Evolutionary conservation across 1,284 basidiomycete genomes (phyloP).

Genomic region (Inonotus hispidus): DNA sequence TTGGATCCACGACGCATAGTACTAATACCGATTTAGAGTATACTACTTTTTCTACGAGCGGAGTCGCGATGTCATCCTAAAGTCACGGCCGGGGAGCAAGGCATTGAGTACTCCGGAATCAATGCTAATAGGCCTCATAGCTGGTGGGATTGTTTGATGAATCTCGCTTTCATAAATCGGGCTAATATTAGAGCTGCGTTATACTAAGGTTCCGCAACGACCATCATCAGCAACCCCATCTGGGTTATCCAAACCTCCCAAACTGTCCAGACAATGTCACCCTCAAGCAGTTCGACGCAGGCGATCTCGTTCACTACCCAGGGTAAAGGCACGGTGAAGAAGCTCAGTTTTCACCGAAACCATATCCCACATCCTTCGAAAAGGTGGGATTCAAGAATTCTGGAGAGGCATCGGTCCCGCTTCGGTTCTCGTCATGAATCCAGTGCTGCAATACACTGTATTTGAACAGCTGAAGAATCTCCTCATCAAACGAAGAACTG

Average conservation of each 20-base stretch:
- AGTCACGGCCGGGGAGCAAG: slow-evolving; percentile 54
- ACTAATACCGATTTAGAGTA: slow-evolving; percentile 38
- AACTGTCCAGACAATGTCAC: slow-evolving; percentile 57
- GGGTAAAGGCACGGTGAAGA: slow-evolving; percentile 32
- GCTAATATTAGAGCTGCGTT: not conserved
- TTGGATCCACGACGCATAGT: not conserved
- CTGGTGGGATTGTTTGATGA: slow-evolving; percentile 45
- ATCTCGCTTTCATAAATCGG: not conserved
- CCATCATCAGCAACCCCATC: slow-evolving; percentile 89
- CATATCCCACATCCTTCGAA: slow-evolving; percentile 65
- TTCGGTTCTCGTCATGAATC: slow-evolving; percentile 90
- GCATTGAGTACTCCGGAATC: slow-evolving; percentile 82
- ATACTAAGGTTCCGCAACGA: slow-evolving; percentile 77
- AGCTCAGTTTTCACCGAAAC: slow-evolving; percentile 68
- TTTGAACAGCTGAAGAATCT: slow-evolving; percentile 87
- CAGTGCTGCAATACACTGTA: slow-evolving; percentile 86
- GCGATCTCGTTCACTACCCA: slow-evolving; percentile 20
- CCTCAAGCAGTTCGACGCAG: slow-evolving; percentile 17
- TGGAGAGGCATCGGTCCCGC: slow-evolving; percentile 97
- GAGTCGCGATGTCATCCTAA: slow-evolving; percentile 51
- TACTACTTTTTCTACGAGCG: slow-evolving; percentile 86
- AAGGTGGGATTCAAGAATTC: slow-evolving; percentile 78
- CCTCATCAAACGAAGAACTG: slow-evolving; percentile 55
- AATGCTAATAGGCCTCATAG: slow-evolving; percentile 85
- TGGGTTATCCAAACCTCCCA: slow-evolving; percentile 97